Base-by-base conservation (phyloP, 192 early-diverging fungal species). In the Backusella morwellensis region DNA sequence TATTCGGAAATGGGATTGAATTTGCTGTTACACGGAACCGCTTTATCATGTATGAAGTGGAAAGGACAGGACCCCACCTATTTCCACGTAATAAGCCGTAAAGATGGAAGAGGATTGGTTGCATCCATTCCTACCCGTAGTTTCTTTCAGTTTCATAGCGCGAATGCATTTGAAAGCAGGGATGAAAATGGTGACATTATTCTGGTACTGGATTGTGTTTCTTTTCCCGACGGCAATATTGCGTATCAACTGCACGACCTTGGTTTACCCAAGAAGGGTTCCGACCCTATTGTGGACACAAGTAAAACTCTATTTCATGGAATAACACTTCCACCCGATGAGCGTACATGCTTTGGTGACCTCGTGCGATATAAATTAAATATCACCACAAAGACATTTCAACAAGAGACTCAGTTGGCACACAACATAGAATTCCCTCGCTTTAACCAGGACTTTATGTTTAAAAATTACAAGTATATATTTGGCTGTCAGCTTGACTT, bases 1-100 rank as follows among this genome's bases (percentile, higher is more conserved):
- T 81, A 84, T 74, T 44, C 42, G 9, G 42, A 15, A 44, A 44
- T 44, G 42, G 74, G 74, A 4, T 12, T 75, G 14, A 63, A 75
- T 34, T 5, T 75, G 12, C 15, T 75, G 14, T 32, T 75, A 9
- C 38, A 15, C 21, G 74, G 74, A 17, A 9, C 63, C 6, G 38
- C 29, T 12, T 26, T 34, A 8, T 66, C 59, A 67, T 29, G 38
- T 42, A 75, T 75, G 74, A 29, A 23, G 4, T 75, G 74, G 74
- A 42, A 41, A 17, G 17, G 21, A 2, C 15, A 44, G 1, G 29
- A 21, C 32, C 63, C 74, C 6, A 67, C 74, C 12, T 75, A 66
- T 67, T 67, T 75, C 23, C 74, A 75, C 44, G 38, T 75, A 11
- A 66, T 75, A 21, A 23, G 40, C n/a, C 56, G 74, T 21, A n/a